Conservation (phyloP, 768 basidiomycete species). For the Podaxis sp. region DNA sequence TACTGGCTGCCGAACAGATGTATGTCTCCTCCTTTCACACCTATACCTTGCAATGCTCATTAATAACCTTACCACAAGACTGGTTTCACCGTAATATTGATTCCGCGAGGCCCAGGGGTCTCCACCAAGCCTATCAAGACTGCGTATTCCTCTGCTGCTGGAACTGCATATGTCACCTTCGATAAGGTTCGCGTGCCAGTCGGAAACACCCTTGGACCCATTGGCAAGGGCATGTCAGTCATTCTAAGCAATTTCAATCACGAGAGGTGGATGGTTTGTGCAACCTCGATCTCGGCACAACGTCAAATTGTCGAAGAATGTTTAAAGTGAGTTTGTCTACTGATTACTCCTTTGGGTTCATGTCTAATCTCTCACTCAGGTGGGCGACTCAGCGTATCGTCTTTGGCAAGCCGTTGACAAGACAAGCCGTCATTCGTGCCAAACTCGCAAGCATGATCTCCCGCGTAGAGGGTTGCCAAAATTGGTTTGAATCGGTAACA, state of each 20-base stretch:
- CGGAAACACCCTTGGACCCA: conserved; percentile 82
- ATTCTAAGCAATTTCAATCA: conserved; percentile 88
- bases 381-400: conserved; percentile 89
- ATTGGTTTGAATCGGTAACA: conserved; percentile 87
- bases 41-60: neutral
- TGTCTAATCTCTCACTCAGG: conserved; percentile 28
- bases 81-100: conserved; percentile 73
- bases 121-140: conserved; percentile 91
- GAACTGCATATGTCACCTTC: conserved; percentile 84
- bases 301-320: conserved; percentile 86
- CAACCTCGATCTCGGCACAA: conserved; percentile 68
- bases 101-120: conserved; percentile 67
- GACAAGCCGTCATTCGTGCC: conserved; percentile 82
- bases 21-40: conserved; percentile 18
- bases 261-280: conserved; percentile 84
- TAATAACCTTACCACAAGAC: conserved; percentile 32
- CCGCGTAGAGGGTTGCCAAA: conserved; percentile 79
- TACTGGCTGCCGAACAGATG: conserved; percentile 70
- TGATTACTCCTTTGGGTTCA: conserved; percentile 3
- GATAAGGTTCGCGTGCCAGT: conserved; percentile 80
- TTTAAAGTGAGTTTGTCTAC: conserved; percentile 52
- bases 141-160: conserved; percentile 86
- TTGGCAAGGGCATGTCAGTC: conserved; percentile 79
- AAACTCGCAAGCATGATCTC: conserved; percentile 91
- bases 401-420: conserved; percentile 81